Evolutionary conservation across 2,329 filamentous ascomycete genomes (phyloP).

Genomic region (Diaporthe batatas): DNA sequence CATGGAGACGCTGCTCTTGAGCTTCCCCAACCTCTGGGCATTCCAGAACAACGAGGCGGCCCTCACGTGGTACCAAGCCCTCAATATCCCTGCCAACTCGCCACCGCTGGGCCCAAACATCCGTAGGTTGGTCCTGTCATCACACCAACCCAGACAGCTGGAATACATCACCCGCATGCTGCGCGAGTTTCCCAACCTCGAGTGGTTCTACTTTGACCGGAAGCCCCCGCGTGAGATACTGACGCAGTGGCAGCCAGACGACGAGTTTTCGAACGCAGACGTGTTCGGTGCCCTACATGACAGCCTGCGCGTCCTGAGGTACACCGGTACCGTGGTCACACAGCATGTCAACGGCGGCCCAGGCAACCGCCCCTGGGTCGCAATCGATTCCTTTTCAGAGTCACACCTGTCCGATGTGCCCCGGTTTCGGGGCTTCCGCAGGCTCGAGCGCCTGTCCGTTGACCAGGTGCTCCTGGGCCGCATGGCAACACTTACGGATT

Average conservation of each 20-base stretch:
- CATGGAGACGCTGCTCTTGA: background rate
- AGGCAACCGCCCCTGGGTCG: background rate
- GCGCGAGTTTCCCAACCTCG: background rate
- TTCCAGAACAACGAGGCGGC: background rate
- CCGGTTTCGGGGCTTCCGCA: no score
- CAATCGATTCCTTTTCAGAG: background rate
- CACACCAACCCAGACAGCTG: background rate
- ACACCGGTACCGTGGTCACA: background rate
- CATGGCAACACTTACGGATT: no score
- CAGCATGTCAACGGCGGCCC: no score
- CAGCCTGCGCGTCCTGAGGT: background rate
- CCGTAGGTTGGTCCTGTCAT: background rate
- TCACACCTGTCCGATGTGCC: no score
- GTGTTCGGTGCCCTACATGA: background rate
- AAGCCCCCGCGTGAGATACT: background rate
- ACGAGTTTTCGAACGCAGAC: background rate
- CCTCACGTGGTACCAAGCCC: background rate
- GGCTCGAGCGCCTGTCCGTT: no score
- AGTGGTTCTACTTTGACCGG: background rate
- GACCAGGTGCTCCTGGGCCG: no score
- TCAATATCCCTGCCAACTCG: background rate
- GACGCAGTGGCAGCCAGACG: no score
- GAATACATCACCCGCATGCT: background rate
- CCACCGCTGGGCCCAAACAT: background rate
- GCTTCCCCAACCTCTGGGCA: background rate